Percentiles rank a stretch among this genome's conserved stretches.
Evolutionary conservation across 331 rosid genomes (phyloP).

Genomic region (Quercus lobata): DNA sequence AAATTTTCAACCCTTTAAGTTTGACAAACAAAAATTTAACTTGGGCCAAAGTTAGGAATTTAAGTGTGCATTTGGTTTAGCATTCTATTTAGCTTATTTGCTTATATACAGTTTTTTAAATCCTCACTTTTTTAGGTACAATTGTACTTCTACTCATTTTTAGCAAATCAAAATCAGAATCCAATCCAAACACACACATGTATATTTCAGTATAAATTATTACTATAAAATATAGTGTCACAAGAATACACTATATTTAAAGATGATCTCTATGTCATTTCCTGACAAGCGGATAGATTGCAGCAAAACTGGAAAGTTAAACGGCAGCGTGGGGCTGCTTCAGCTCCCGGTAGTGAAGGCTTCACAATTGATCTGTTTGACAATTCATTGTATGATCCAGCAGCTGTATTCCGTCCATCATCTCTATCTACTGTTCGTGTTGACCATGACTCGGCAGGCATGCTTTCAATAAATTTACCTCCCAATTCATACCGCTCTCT

Average conservation of each 20-base stretch:
- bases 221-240: not conserved
- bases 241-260: not conserved
- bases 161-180: no score
- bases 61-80: no score
- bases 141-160: no score
- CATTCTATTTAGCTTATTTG: no score
- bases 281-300: constrained; percentile 58
- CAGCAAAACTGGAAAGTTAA: constrained; percentile 99
- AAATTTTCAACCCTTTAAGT: no score
- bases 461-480: constrained; percentile 75
- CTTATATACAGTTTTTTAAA: no score
- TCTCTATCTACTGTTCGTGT: constrained; percentile 65
- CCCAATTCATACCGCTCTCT: constrained; percentile 64
- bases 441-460: constrained; percentile 87
- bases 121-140: no score
- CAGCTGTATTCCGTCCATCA: constrained; percentile 50
- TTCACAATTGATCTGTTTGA: constrained; percentile 93
- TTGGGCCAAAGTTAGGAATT: no score
- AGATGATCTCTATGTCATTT: constrained; percentile 11
- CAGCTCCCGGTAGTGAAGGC: constrained; percentile 87
- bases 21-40: no score
- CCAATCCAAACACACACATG: no score
- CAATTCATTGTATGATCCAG: constrained; percentile 60
- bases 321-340: constrained; percentile 74
- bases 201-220: not conserved